Base-by-base conservation (phyloP, 2,329 filamentous ascomycete genomes). In the Aureobasidium sp. region DNA sequence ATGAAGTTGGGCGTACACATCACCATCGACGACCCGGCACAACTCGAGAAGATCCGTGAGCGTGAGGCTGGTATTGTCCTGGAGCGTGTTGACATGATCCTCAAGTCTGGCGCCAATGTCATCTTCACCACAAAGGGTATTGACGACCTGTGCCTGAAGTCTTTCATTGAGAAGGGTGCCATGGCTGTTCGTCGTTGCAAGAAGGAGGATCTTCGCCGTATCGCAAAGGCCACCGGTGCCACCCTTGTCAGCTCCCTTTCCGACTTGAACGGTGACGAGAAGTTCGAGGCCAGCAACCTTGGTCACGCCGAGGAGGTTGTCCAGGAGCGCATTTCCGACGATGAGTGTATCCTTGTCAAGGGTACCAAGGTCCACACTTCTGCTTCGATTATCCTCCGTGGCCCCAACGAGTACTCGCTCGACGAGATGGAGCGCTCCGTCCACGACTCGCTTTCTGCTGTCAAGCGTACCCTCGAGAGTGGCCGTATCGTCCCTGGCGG, bases 1-100 rank as follows among this genome's bases (percentile, higher is more conserved):
- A 97, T 99, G 94, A 97, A 99, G 84, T 81, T 99, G 63, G 94
- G 94, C 67, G 94, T 99, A 64, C 93, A 99, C 77, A 96, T 99
- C 71, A 97, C 94, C 13, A 89, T 99, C 67, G 94, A 99, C 69
- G 94, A 99, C 74, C 94, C 94, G 53, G 88, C 95, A 74, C 94
- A 99, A 76, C 83, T 99, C 55, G 94, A 99, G 81, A 92, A 97
- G 82, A 99, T 99, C 70, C 86, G 94, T 64, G 87, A 94, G 70
- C 86, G 94, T 60, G 94, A 99, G 76, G 85, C 92, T 21, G 91
- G 91, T 69, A 96, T 99, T 78, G 85, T 99, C 50, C 83, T 96
- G 64, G 94, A 99, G 73, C 84, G 91, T 66, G 88, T 99, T 59
- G 92, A 99, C 76, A 89, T 99, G 88, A 97, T 99, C 67, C 83